phyloP scores from a whole-genome alignment of 306 rosid genomes.

The Bauhinia variegata region DNA sequence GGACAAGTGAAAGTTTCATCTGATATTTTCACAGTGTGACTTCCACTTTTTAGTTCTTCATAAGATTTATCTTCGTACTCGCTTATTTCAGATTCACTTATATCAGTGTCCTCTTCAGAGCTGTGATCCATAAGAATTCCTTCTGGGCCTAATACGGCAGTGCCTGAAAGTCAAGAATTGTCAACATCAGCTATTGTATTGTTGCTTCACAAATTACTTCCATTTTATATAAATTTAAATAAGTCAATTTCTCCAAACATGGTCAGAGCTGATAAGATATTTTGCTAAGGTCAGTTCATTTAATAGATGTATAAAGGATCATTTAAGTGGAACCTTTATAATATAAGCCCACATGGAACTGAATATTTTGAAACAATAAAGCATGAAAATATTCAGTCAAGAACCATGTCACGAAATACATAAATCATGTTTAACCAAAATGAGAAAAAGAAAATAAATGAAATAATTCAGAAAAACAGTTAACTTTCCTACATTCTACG shows the following conservation, averaged over 20 bases:
- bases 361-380: too few species aligned
- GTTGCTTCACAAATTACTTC: constrained; percentile 11
- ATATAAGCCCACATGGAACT: too few species aligned
- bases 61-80: constrained; percentile 62
- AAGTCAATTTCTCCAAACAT: constrained; percentile 8
- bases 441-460: constrained; percentile 5
- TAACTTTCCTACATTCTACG: neutral
- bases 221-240: constrained; percentile 15
- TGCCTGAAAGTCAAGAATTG: constrained; percentile 42
- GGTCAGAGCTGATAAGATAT: neutral
- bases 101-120: constrained; percentile 59
- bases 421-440: constrained; percentile 1
- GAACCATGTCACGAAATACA: constrained; percentile 2
- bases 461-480: constrained; percentile 4
- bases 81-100: constrained; percentile 61
- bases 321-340: constrained; percentile 12
- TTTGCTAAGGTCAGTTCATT: constrained; percentile 6
- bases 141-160: constrained; percentile 35
- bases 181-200: constrained; percentile 6
- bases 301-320: neutral
- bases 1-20: constrained; percentile 74
- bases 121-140: constrained; percentile 45
- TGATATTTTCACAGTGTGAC: constrained; percentile 54
- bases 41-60: constrained; percentile 68
- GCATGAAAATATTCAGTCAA: constrained; percentile 6